A percentile compares a stretch with the other conserved stretches of the same genome.
Conservation (phyloP, 2,329 filamentous ascomycete species). For the Pseudogymnoascus sp. region DNA sequence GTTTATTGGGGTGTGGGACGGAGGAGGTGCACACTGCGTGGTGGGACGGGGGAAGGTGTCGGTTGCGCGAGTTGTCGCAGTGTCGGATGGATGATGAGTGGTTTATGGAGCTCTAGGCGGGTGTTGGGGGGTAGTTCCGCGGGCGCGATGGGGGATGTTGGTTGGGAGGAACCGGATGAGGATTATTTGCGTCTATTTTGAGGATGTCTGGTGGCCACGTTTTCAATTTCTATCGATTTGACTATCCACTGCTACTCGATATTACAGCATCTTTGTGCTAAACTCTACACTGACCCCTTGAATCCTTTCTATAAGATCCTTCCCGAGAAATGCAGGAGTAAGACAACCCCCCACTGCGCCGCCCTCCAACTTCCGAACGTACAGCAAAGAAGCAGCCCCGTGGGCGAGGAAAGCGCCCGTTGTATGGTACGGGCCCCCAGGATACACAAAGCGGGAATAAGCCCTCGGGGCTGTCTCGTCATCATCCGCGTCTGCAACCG, state of each 20-base stretch:
- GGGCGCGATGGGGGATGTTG: too few species aligned
- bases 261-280: constrained; percentile 42
- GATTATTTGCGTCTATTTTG: not conserved
- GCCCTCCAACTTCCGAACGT: constrained; percentile 9
- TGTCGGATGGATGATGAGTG: too few species aligned
- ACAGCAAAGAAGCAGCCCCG: constrained; percentile 19
- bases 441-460: constrained; percentile 31
- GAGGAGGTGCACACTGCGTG: too few species aligned
- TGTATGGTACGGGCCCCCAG: constrained; percentile 15
- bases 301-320: constrained; percentile 56
- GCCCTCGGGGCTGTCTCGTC: constrained; percentile 35
- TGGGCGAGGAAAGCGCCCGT: constrained; percentile 18
- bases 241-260: not conserved
- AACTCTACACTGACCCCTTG: constrained; percentile 54
- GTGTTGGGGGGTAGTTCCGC: too few species aligned
- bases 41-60: too few species aligned
- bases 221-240: not conserved
- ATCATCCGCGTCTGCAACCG: constrained; percentile 57
- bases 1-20: too few species aligned
- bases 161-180: too few species aligned
- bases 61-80: too few species aligned
- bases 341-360: constrained; percentile 57
- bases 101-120: too few species aligned
- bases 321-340: constrained; percentile 64
- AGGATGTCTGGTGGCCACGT: not conserved